phyloP scores from a whole-genome alignment of 306 rosid genomes.

The Cotoneaster glaucophyllus region DNA sequence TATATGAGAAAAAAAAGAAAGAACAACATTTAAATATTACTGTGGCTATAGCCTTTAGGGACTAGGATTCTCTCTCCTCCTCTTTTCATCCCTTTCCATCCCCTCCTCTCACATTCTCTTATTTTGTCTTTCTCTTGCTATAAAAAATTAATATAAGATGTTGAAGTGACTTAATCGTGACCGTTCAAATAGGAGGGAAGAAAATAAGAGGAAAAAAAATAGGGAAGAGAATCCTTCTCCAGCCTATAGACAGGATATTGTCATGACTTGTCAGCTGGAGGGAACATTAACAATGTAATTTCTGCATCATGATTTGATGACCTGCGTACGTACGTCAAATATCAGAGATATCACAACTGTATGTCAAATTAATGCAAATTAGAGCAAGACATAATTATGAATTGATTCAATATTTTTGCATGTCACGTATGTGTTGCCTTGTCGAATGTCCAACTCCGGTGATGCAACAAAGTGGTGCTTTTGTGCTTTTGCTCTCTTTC shows the following conservation, averaged over 20 bases:
- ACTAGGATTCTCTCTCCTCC: too few relatives aligned
- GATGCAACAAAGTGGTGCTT: neutral
- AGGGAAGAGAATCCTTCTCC: too few relatives aligned
- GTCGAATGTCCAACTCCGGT: neutral
- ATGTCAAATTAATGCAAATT: neutral
- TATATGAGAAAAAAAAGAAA: neutral
- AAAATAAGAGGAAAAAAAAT: too few relatives aligned
- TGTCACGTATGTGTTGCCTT: neutral
- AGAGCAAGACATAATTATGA: neutral
- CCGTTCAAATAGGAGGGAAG: too few relatives aligned
- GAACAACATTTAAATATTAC: neutral
- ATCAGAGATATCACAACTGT: neutral
- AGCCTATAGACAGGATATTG: neutral
- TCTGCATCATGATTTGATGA: constrained; percentile 7
- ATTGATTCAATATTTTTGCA: neutral
- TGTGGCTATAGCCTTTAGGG: neutral
- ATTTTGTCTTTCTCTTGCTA: too few relatives aligned
- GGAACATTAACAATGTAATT: constrained; percentile 3
- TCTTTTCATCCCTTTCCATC: too few relatives aligned
- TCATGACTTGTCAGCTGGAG: neutral
- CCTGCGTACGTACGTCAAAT: neutral
- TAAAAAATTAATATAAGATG: too few relatives aligned
- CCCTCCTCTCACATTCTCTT: too few relatives aligned
- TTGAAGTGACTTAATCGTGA: too few relatives aligned
- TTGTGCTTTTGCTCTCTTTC: neutral